Percentiles rank a stretch among this genome's conserved stretches.
phyloP scores from a whole-genome alignment of 139 green algal genomes.

The Ettlia oleoabundans region DNA sequence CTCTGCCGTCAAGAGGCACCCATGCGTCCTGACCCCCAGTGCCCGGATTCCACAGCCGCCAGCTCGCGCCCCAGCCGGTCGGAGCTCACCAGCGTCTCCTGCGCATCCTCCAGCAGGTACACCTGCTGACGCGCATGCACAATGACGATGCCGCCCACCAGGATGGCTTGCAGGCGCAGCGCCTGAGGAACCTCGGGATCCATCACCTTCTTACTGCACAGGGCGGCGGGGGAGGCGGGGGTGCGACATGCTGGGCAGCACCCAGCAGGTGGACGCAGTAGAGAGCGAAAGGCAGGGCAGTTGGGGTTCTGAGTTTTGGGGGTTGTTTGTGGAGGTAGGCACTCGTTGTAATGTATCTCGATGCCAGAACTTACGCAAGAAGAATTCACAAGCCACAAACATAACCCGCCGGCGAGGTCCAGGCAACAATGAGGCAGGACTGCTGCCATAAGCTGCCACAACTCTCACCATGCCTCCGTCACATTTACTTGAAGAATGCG shows the following conservation, averaged over 20 bases:
- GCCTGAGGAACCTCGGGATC: constrained; percentile 80
- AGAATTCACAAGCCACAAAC: no score
- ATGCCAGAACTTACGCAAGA: no score
- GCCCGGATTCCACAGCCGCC: neutral
- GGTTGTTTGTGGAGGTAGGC: no score
- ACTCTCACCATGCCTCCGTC: constrained; percentile 68
- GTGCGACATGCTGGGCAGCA: neutral
- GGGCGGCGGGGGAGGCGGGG: neutral
- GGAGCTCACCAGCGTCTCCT: constrained; percentile 7
- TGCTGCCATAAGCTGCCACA: no score
- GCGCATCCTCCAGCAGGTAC: constrained; percentile 61
- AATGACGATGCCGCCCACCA: constrained; percentile 76
- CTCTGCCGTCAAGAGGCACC: no score
- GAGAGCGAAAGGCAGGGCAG: no score
- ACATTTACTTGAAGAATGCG: constrained; percentile 75
- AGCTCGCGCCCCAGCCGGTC: neutral
- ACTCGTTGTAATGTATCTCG: no score
- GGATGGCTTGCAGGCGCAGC: constrained; percentile 75
- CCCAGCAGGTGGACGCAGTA: neutral
- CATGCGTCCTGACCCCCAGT: no score
- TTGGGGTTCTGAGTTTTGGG: no score
- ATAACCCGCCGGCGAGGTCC: no score
- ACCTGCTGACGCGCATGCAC: constrained; percentile 67
- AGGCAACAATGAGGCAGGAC: no score
- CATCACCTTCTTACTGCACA: constrained; percentile 70